phyloP scores from a whole-genome alignment of 495 filamentous ascomycete genomes.

The Neurospora africana region DNA sequence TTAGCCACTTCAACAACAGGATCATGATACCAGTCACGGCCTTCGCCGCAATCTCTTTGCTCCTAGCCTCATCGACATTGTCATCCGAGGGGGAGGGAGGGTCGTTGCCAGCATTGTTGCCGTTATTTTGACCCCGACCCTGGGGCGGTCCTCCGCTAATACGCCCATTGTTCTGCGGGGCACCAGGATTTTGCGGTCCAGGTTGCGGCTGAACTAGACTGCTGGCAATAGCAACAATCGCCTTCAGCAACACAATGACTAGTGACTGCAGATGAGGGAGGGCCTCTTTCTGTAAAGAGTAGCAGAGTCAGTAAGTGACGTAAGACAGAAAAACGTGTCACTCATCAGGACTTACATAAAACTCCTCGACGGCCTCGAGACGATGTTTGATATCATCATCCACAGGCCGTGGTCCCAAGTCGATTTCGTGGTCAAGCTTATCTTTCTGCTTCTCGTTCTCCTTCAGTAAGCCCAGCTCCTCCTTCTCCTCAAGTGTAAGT shows the following conservation, averaged over 20 bases:
- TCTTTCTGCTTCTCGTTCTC: slow-evolving; percentile 18
- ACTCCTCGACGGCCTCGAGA: slow-evolving; percentile 63
- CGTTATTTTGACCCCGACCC: slow-evolving; percentile 22
- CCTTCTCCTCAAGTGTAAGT: slow-evolving; percentile 36
- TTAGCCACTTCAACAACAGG: slow-evolving; percentile 90
- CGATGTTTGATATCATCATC: slow-evolving; percentile 49
- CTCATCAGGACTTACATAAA: slow-evolving; percentile 59
- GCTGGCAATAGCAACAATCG: slow-evolving; percentile 72
- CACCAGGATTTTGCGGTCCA: slow-evolving; percentile 20
- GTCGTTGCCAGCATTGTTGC: slow-evolving; percentile 24
- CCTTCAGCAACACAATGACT: slow-evolving; percentile 86
- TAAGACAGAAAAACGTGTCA: slow-evolving; percentile 9
- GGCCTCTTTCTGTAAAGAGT: slow-evolving; percentile 47
- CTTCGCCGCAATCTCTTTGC: slow-evolving; percentile 79
- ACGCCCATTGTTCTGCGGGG: slow-evolving; percentile 20
- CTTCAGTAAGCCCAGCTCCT: slow-evolving; percentile 28
- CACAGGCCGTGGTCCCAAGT: slow-evolving; percentile 42
- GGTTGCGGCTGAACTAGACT: slow-evolving; percentile 36
- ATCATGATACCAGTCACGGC: slow-evolving; percentile 79
- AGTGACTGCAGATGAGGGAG: slow-evolving; percentile 83
- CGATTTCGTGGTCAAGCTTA: slow-evolving; percentile 22
- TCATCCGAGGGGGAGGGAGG: slow-evolving; percentile 40
- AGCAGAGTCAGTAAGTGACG: background rate
- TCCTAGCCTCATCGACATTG: slow-evolving; percentile 68
- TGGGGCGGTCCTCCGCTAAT: slow-evolving; percentile 24